Percentiles rank a stretch among this genome's conserved stretches.
phyloP scores from a whole-genome alignment of 1,139 yeast species.

The Geotrichum macrosporum region DNA sequence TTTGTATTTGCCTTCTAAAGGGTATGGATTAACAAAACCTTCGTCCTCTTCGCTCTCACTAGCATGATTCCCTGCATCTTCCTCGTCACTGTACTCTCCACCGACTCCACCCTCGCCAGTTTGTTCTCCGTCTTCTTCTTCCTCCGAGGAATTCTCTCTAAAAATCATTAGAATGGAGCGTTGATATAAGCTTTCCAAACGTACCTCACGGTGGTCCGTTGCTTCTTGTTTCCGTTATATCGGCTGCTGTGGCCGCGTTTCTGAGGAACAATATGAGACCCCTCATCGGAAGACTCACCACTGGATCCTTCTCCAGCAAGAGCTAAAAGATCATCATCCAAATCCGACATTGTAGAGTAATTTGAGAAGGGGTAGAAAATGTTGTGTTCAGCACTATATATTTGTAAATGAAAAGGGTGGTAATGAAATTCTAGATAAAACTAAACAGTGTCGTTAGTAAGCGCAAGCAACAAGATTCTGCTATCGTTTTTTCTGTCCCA shows the following conservation, averaged over 20 bases:
- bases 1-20: conserved; percentile 85
- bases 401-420: too few relatives aligned
- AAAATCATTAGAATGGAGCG: conserved; percentile 6
- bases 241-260: conserved; percentile 12
- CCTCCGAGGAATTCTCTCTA: conserved; percentile 20
- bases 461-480: too few relatives aligned
- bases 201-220: conserved; percentile 27
- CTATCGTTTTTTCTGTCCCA: too few relatives aligned
- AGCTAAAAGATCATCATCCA: conserved; percentile 76
- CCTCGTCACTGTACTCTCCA: conserved; percentile 33
- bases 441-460: too few relatives aligned
- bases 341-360: conserved; percentile 36
- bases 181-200: conserved; percentile 16
- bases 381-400: too few relatives aligned
- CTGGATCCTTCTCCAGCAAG: conserved; percentile 69
- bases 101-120: conserved; percentile 34
- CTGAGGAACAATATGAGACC: conserved; percentile 22
- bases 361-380: too few relatives aligned
- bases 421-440: too few relatives aligned
- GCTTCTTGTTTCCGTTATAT: conserved; percentile 25
- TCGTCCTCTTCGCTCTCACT: conserved; percentile 40
- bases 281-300: conserved; percentile 29
- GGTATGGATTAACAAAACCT: conserved; percentile 68
- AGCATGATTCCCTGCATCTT: conserved; percentile 32
- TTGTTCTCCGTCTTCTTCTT: conserved; percentile 37